Base-by-base conservation (phyloP, 345 rosid genomes). In the Lagerstroemia speciosa region DNA sequence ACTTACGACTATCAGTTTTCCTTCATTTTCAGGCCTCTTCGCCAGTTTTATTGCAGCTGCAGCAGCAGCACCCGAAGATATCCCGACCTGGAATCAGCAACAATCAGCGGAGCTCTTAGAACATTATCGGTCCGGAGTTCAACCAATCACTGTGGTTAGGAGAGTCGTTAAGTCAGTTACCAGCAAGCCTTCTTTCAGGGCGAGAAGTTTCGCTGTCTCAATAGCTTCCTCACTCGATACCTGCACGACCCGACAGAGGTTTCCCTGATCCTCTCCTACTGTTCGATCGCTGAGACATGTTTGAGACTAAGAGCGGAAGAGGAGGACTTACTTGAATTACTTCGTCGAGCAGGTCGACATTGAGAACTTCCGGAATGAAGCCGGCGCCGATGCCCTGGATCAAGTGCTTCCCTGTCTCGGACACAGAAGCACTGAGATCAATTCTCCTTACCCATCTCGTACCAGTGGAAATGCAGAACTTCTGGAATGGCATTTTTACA, bases 301-400 rank as follows among this genome's bases (percentile, higher is more conserved):
- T 24, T 26, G 6, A 58, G 32, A 58, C 33, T 16, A 27, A 3
- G 20, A 30, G 11, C 10, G n/a, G n/a, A n/a, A n/a, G 62, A 9
- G 33, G 33, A 26, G 33, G 62, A 71, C 84, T 79, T 74, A 83
- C 85, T 20, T 57, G 73, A 34, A 88, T 2, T 58, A 84, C 87
- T 80, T 83, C 84, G 58, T 86, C 91, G 22, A 88, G 87, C 27
- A 83, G 19, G 57, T 26, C 70, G 55, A 70, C 50, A 60, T 88
- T 74, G 78, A 88, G 64, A 61, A 82, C 72, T 52, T 57, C 38
- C n/a, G 85, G 83, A 50, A 88, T 64, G 45, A 83, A 2, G 58
- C 89, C 90, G 63, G 86, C 82, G 10, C 91, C 94, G 73, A 86
- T 74, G 58, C 91, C 94, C 66, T 84, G 76, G n/a, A 88, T 86